Evolutionary conservation across 257 asterid genomes (phyloP), one percentile per base, ranked within the genome.

Genomic region (Datura wrightii): DNA sequence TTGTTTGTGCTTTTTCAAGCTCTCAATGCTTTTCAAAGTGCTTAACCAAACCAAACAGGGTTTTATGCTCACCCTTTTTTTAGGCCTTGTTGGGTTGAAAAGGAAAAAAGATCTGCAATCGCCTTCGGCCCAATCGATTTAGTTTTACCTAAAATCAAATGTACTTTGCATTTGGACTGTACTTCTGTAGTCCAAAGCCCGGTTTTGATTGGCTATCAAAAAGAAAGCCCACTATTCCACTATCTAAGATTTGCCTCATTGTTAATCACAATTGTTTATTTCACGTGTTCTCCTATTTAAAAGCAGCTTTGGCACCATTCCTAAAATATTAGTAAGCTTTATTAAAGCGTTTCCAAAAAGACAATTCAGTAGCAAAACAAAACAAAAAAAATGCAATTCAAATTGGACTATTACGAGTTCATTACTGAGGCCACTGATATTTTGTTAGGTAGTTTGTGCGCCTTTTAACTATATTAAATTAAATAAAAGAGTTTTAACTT

Each of bases 1-100:
- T 8, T 69, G 85, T 24, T 74, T 83, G 55, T 13, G 54, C 69
- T 48, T 83, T 83, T 53, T 53, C 69, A 67, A 82, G 5, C 50
- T 82, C 41, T 53, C 10, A 82, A 52, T 67, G 80, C 5, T 46
- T 50, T 76, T 7, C 3, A 14, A 76, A 76, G 8, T 76, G 63
- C 10, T 11, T 7, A 3, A 37, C 10, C 71, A 34, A 63, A 63
- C 44, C 46, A 7, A 76, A 50, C 7, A 31, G n/a, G n/a, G 82
- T 39, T 31, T 31, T 63, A 16, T 76, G n/a, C 31, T 18, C 59
- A 2, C 11, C 11, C 4, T 52, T 52, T 24, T 8, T 52, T 31
- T 78, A 78, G 63, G 48, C 48, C 63, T 50, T 76, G 50, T 78
- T 78, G 24, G 63, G 60, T 52, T 52, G 46, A 50, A 52, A 52